Conservation (phyloP, 352 stramenopile genomes). For the Globisporangium parvum region DNA sequence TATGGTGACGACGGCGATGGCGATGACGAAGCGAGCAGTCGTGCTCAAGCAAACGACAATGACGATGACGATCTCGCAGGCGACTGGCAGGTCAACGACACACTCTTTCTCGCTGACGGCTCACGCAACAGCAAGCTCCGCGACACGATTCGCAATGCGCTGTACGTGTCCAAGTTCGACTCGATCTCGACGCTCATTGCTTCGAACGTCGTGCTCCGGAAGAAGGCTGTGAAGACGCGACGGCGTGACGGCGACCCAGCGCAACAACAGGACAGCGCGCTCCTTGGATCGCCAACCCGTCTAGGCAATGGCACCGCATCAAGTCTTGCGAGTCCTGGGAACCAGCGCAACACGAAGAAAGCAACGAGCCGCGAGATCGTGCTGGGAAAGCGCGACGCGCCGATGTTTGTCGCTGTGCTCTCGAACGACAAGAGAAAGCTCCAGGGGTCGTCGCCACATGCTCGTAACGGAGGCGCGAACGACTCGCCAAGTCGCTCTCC, state of each 20-base stretch:
- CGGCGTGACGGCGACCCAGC: neutral
- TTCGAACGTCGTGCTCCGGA: conserved; percentile 61
- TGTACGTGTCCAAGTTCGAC: conserved; percentile 88
- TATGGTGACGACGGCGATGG: conserved; percentile 14
- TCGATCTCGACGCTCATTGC: conserved; percentile 85
- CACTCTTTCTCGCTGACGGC: conserved; percentile 85
- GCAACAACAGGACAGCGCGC: neutral
- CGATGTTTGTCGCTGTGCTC: conserved; percentile 56
- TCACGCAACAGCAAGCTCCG: conserved; percentile 81
- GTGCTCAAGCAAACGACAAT: conserved; percentile 7
- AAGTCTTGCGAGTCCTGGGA: neutral
- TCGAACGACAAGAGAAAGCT: conserved; percentile 17
- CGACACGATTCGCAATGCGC: conserved; percentile 69
- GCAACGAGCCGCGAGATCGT: conserved; percentile 45
- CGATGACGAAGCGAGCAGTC: conserved; percentile 11
- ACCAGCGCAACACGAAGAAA: conserved; percentile 7
- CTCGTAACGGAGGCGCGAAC: neutral
- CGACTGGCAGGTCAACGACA: conserved; percentile 69
- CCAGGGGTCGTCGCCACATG: neutral
- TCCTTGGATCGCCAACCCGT: neutral
- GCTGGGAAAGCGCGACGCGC: conserved; percentile 49
- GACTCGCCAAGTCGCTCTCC: conserved; percentile 3
- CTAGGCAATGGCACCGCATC: no score
- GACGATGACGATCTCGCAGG: conserved; percentile 12
- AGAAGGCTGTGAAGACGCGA: conserved; percentile 25